A percentile compares a stretch with the other conserved stretches of the same genome.
These are phyloP conservation scores for Sonneratia caseolaris DNA, from an alignment of 345 rosid species.

Conservation along the genomic window DNA sequence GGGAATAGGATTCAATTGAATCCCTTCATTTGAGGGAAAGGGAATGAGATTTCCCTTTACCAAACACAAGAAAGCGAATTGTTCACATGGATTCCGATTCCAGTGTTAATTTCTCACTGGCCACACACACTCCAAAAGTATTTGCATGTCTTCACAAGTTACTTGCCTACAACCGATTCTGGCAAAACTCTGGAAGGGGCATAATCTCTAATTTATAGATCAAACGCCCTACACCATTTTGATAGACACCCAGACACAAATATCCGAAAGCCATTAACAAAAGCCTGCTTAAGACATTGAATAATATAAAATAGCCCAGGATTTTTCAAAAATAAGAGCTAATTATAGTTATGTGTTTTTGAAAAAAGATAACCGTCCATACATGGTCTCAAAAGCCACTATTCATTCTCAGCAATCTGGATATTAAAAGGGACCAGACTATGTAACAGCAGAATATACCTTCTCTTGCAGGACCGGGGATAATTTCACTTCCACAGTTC, in stretches of 20 bases:
- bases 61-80: no score
- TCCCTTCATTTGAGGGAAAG: no score
- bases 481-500: slow-evolving; percentile 56
- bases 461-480: slow-evolving; percentile 46
- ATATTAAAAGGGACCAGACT: background rate
- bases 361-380: no score
- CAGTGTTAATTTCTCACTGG: no score
- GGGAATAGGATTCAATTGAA: no score
- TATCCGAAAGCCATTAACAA: background rate
- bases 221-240: slow-evolving; percentile 38
- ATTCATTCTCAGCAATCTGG: background rate
- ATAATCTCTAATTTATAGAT: slow-evolving; percentile 61
- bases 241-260: background rate
- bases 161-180: slow-evolving; percentile 45
- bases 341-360: background rate
- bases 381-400: no score
- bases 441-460: slow-evolving; percentile 29
- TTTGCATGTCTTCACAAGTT: background rate
- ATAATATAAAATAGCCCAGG: background rate
- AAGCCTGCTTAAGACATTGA: background rate
- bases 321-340: background rate
- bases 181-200: slow-evolving; percentile 33
- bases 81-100: no score
- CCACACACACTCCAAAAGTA: background rate
- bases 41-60: no score